Base-by-base conservation (phyloP, 768 basidiomycete genomes). In the Russula griseocarnosa region DNA sequence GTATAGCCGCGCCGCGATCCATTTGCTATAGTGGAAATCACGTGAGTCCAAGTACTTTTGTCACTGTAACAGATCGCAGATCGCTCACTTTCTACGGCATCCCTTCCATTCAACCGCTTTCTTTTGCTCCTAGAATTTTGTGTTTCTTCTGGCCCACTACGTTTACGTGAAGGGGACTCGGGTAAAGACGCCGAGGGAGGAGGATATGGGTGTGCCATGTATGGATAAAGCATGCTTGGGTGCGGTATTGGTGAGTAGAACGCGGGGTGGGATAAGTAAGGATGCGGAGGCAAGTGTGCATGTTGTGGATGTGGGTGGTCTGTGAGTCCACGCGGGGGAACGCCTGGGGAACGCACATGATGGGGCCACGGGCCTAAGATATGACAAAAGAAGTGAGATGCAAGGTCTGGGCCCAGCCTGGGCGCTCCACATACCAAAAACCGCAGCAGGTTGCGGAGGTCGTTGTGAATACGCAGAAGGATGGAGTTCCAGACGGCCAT, bases 1-100 rank as follows among this genome's bases (percentile, higher is more conserved):
- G 81, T 87, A 69, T 85, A 86, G 49, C 86, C 87, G 68, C 87
- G 84, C 75, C 84, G 85, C 44, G 85, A 83, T 51, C 82, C 66
- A 18, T 66, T 71, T 60, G 67, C 58, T 58, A 24, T 16, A 36
- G 47, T 26, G 60, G 28, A 55, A 32, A 46, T 47, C n/a, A 36
- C 26, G 38, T 61, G 40, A 65, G 36, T 34, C 24, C 4, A 42
- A 2, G 22, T 22, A 46, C 40, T 46, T 30, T 40, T 14, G 0
- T 34, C 40, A 51, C 24, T 8, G n/a, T n/a, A 11, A 38, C 22
- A 36, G 24, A 22, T 5, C 14, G 26, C 22, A 36, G 24, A 22
- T 5, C 14, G 26, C 64, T 44, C 55, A 65, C 64, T 38, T 46
- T 65, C 64, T 40, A 61, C 63, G 14, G 64, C 14, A 10, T 65